These are phyloP conservation scores for Prunus dulcis DNA, from an alignment of 306 rosid species.

Conservation along the genomic window DNA sequence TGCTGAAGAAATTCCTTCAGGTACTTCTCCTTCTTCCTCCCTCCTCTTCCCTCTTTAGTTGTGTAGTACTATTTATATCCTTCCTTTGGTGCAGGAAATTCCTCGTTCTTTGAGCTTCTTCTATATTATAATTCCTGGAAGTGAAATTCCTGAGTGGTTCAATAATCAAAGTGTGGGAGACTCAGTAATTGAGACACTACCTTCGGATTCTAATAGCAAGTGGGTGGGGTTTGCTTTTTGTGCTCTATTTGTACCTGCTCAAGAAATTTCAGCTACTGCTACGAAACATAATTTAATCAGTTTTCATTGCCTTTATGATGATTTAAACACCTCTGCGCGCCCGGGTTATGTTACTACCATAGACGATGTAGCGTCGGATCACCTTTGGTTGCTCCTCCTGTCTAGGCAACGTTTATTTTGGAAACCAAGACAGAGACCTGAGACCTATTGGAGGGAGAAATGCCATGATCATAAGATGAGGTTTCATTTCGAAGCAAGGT, in stretches of 20 bases:
- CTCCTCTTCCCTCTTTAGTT: too few species aligned
- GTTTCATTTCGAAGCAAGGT: neutral
- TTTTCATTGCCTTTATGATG: too few species aligned
- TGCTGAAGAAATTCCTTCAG: too few species aligned
- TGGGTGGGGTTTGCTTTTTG: neutral
- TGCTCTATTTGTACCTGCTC: neutral
- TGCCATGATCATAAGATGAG: neutral
- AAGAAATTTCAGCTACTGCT: too few species aligned
- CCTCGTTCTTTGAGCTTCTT: neutral
- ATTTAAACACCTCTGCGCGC: too few species aligned
- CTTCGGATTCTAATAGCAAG: neutral
- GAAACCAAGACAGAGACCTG: too few species aligned
- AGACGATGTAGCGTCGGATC: neutral
- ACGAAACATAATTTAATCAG: too few species aligned
- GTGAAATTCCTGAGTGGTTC: slow-evolving; percentile 13
- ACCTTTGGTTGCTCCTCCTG: neutral
- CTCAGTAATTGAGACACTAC: neutral
- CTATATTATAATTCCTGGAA: neutral
- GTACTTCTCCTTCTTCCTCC: too few species aligned
- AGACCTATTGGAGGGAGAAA: neutral
- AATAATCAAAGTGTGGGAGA: neutral
- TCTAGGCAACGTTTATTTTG: neutral
- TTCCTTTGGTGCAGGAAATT: neutral
- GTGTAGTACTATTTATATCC: neutral
- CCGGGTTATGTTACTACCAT: fast-evolving